Evolutionary conservation across 1,284 basidiomycete species (phyloP), one percentile per base, ranked within the genome.

Genomic region (Tetrapyrgos nigripes): DNA sequence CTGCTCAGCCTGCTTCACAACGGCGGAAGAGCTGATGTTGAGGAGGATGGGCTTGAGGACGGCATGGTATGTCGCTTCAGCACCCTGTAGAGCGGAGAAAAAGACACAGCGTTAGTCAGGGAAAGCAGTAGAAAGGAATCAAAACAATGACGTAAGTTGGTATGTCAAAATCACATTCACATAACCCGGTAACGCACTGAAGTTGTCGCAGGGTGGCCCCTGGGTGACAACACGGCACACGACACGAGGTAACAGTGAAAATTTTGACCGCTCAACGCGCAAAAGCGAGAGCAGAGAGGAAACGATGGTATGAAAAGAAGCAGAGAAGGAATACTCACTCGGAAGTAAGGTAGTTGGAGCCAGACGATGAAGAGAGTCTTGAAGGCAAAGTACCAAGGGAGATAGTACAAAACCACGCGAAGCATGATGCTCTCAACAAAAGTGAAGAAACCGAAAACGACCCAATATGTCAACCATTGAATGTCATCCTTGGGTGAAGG

Each of bases 401-500:
- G 69, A 71, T 93, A 94, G 79, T 93, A 92, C 62, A 94, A 85
- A 52, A 94, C 83, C 60, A 88, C 56, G 57, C 87, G 84, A 60
- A 90, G 81, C 27, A 90, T 88, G 66, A 94, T 83, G 70, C 84
- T 88, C 77, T 94, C 93, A 57, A 91, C 67, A 76, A 94, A 92
- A 78, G 88, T 94, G 84, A 95, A 91, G 78, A 88, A 89, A 50
- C 91, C 92, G 68, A 94, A 94, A 57, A 94, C 83, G 68, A 91
- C 82, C 93, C 93, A 94, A 79, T 93, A 93, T 9, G 93, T 93
- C 67, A 95, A 82, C 93, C 93, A 95, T 76, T 95, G 93, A 62
- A 89, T 77, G 73, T 94, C 90, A 68, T 94, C 92, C 64, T 88
- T 83, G 50, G 85, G 79, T 1, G 82, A 78, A 28, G 90, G 89